phyloP scores from a whole-genome alignment of 1,284 basidiomycete species.

The Singerocomus inundabilis region DNA sequence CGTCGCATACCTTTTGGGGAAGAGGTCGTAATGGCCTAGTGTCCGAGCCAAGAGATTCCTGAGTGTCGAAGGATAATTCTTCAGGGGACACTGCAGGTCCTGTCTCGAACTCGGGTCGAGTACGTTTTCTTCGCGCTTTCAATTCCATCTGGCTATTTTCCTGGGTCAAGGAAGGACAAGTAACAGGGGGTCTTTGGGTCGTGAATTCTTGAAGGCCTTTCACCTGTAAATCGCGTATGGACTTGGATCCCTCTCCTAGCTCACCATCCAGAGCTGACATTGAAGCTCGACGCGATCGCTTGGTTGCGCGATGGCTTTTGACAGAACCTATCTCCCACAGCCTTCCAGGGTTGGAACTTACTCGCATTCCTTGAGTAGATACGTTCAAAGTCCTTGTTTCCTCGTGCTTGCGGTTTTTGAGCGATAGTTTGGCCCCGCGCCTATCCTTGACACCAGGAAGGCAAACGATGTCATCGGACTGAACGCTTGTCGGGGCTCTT shows the following conservation, averaged over 20 bases:
- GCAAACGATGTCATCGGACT: neutral
- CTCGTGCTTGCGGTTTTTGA: neutral
- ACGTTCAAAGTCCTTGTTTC: neutral
- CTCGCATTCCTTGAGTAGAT: neutral
- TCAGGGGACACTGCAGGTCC: neutral
- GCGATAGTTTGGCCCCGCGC: neutral
- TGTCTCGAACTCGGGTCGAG: conserved; percentile 20
- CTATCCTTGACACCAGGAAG: neutral
- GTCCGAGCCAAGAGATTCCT: conserved; percentile 24
- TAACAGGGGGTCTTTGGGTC: neutral
- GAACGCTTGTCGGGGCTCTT: neutral
- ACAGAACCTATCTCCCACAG: neutral
- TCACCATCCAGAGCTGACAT: neutral
- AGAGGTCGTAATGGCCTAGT: conserved; percentile 22
- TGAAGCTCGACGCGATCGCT: conserved; percentile 17
- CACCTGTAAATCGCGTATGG: neutral
- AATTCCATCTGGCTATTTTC: neutral
- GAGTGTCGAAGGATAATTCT: neutral
- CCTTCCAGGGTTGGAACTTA: neutral
- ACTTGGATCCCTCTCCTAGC: neutral
- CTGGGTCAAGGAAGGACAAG: neutral
- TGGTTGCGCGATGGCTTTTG: conserved; percentile 3
- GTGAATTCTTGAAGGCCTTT: neutral
- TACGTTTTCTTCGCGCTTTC: conserved; percentile 19
- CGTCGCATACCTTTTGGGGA: conserved; percentile 15